phyloP scores from a whole-genome alignment of 1,284 basidiomycete species.

The Wolfiporia cocos region DNA sequence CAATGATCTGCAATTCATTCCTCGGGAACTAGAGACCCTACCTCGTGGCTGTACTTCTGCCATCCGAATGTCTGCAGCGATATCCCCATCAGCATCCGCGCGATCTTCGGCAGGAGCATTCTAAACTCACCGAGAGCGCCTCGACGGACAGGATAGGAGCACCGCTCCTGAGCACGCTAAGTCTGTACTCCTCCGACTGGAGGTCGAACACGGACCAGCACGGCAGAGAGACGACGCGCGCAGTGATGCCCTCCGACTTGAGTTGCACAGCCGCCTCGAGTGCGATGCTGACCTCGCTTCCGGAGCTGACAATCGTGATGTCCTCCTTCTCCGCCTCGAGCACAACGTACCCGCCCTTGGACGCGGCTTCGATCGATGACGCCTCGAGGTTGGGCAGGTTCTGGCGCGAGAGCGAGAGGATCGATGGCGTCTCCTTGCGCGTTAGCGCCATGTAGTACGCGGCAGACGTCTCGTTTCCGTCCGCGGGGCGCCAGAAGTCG shows the following conservation, averaged over 20 bases:
- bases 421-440: constrained; percentile 74
- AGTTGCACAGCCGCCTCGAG: constrained; percentile 81
- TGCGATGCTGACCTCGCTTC: constrained; percentile 85
- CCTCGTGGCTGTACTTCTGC: constrained; percentile 85
- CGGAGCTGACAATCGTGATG: constrained; percentile 84
- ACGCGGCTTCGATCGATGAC: constrained; percentile 81
- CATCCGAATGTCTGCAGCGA: constrained; percentile 64
- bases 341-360: constrained; percentile 87
- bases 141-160: constrained; percentile 89
- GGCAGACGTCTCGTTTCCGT: constrained; percentile 93
- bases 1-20: constrained; percentile 8
- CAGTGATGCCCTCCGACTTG: constrained; percentile 72
- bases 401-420: constrained; percentile 86
- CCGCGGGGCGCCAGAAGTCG: constrained; percentile 88
- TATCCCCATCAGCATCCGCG: constrained; percentile 1
- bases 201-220: constrained; percentile 89
- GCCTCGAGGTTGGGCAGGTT: constrained; percentile 91
- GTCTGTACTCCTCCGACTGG: constrained; percentile 76
- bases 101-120: not conserved
- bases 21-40: constrained; percentile 9
- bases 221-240: constrained; percentile 82
- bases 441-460: constrained; percentile 80
- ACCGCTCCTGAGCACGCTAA: constrained; percentile 84
- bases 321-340: constrained; percentile 74
- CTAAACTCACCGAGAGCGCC: constrained; percentile 57